These are phyloP conservation scores for Pseudocercospora macadamiae DNA, from an alignment of 2,329 filamentous ascomycete species.

Conservation along the genomic window DNA sequence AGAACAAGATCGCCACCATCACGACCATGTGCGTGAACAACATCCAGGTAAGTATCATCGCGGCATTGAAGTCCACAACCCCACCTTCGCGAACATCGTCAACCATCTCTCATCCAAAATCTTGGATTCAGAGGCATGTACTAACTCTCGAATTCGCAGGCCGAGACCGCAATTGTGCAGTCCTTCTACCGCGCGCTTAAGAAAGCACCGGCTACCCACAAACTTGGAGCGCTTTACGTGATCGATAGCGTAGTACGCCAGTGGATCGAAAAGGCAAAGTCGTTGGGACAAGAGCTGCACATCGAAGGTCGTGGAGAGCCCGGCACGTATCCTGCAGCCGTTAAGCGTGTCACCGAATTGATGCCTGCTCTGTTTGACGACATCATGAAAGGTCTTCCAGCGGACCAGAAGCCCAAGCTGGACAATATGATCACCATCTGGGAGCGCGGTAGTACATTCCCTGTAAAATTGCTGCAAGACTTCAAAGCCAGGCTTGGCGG, in stretches of 20 bases:
- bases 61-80: neutral
- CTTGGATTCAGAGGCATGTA: neutral
- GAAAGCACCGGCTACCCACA: constrained; percentile 91
- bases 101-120: neutral
- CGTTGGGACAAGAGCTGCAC: constrained; percentile 74
- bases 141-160: constrained; percentile 58
- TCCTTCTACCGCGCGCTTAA: constrained; percentile 98
- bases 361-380: constrained; percentile 95
- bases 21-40: constrained; percentile 86
- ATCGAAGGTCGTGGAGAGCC: constrained; percentile 72
- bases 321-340: constrained; percentile 91
- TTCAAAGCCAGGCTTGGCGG: constrained; percentile 69
- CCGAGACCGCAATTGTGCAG: constrained; percentile 90
- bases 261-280: constrained; percentile 95
- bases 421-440: constrained; percentile 95
- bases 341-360: constrained; percentile 94
- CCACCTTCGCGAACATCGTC: neutral
- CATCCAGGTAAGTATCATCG: constrained; percentile 71
- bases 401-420: constrained; percentile 98
- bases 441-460: constrained; percentile 94
- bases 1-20: constrained; percentile 85
- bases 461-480: constrained; percentile 72
- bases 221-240: constrained; percentile 98
- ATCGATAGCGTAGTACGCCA: constrained; percentile 99
- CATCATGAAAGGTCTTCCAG: constrained; percentile 82